Percentiles rank a stretch among this genome's conserved stretches.
Conservation (phyloP, 2,329 filamentous ascomycete genomes). For the Fusarium sp. region DNA sequence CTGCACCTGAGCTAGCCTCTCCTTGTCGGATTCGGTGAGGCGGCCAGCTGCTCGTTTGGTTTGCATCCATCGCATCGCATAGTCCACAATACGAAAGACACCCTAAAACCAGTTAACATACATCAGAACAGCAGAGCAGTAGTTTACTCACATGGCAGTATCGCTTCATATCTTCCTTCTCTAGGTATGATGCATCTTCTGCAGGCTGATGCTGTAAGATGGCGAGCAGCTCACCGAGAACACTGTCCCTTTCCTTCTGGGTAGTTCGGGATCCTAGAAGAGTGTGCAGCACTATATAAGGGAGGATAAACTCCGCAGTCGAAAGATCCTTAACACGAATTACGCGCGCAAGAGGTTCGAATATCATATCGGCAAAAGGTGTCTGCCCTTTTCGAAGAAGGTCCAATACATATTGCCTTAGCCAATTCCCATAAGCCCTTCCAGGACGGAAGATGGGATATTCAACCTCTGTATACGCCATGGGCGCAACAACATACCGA, state of each 20-base stretch:
- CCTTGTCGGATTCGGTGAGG: constrained; percentile 56
- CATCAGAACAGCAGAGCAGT: neutral
- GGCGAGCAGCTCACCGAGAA: constrained; percentile 77
- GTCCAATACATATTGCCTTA: constrained; percentile 82
- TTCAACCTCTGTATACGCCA: constrained; percentile 63
- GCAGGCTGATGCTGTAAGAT: constrained; percentile 74
- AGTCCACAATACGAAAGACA: constrained; percentile 90
- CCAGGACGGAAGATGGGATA: constrained; percentile 83
- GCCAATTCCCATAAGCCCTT: constrained; percentile 81
- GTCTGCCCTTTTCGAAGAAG: constrained; percentile 82
- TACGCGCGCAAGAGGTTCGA: constrained; percentile 82
- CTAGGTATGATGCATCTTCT: constrained; percentile 64
- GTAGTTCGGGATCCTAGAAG: constrained; percentile 75
- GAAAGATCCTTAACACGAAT: constrained; percentile 87
- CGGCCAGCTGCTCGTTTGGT: constrained; percentile 64
- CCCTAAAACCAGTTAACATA: constrained; percentile 63
- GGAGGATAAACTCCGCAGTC: constrained; percentile 88
- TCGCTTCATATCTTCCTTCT: constrained; percentile 80
- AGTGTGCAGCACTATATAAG: constrained; percentile 86
- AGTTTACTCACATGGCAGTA: constrained; percentile 81
- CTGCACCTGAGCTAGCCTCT: constrained; percentile 61
- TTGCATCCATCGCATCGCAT: constrained; percentile 89
- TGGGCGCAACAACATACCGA: constrained; percentile 77
- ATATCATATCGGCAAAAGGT: constrained; percentile 78
- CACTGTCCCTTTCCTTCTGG: constrained; percentile 69